Base-by-base conservation (phyloP, 352 stramenopile species). In the Peronospora destructor region DNA sequence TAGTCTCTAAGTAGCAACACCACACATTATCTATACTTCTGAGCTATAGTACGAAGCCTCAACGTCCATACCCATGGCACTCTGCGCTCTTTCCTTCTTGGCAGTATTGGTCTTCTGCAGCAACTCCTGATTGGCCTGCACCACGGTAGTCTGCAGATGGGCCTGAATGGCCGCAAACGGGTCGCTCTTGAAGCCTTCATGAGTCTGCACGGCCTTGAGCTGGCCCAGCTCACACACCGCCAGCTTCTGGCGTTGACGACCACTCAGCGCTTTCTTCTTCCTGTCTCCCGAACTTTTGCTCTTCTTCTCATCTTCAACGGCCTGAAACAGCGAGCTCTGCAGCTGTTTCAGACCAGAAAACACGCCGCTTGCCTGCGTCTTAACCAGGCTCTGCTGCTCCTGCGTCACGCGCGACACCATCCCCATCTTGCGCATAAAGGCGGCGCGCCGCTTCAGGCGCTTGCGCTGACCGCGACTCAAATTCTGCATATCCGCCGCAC, bases 391-490 rank as follows among this genome's bases (percentile, higher is more conserved):
- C 17, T 67, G 55, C 53, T 86, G 77, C 41, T 87, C 75, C 38
- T 67, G 38, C 40, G 70, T 49, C 39, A 88, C 73, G 47, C 77
- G 78, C 11, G 81, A 62, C 45, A 91, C 83, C 25, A 94, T 68
- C 3, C 80, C 83, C 78, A 91, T 91, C 61, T 93, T 93, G 47
- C 76, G 76, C 68, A 91, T 74, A 58, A 93, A 91, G 45, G 83
- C 80, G 11, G 63, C 62, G 11, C 83, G 83, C 4, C 80, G 77
- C 59, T 91, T 93, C 34, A 89, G 69, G 0, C 83, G 83, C 49
- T 93, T 93, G 58, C 83, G 77, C 53, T 93, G 83, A 0, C 83
- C 83, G 23, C 83, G 82, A 41, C 82, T 93, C 43, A 89, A 60
- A 23, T 59, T 71, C 43, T 68, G 59, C 9, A 49, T 49, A n/a